Conservation (phyloP, 495 filamentous ascomycete species). For the Podospora sp. region DNA sequence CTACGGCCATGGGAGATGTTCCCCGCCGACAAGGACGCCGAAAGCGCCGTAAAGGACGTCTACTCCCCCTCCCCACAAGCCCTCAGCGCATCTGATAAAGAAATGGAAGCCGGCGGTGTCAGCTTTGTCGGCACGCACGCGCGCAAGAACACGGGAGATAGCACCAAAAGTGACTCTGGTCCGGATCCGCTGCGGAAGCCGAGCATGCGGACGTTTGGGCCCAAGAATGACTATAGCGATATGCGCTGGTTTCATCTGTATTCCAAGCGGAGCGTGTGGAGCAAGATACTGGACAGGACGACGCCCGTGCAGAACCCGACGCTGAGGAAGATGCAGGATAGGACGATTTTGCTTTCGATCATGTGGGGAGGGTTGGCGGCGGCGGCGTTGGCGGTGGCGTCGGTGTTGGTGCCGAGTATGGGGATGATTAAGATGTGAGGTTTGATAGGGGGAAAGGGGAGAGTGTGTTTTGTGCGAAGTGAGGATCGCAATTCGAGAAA, state of each 20-base stretch:
- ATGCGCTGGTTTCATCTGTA: conserved; percentile 63
- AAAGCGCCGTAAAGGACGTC: not conserved
- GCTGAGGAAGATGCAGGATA: conserved; percentile 66
- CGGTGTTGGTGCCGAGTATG: conserved; percentile 27
- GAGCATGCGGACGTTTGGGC: conserved; percentile 52
- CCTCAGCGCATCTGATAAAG: not conserved
- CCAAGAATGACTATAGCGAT: conserved; percentile 59
- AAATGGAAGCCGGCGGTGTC: not conserved
- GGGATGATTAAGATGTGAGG: conserved; percentile 1
- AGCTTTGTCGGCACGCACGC: not conserved
- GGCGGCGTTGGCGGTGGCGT: conserved; percentile 37
- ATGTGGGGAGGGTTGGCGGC: conserved; percentile 39
- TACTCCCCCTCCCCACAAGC: not conserved
- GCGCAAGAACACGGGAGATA: conserved; percentile 10
- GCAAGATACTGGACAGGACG: conserved; percentile 65
- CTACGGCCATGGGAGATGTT: conserved; percentile 66
- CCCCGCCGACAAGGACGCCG: conserved; percentile 28
- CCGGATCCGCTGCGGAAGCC: conserved; percentile 41
- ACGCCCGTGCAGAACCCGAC: conserved; percentile 65
- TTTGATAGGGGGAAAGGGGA: not conserved
- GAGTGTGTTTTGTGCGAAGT: too few species aligned
- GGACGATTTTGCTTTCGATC: conserved; percentile 57
- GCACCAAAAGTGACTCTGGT: conserved; percentile 1
- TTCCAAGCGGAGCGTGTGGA: conserved; percentile 56
- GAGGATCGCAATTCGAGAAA: too few species aligned